Base-by-base conservation (phyloP, 2,329 filamentous ascomycete genomes). In the Colletotrichum lindemuthianum region DNA sequence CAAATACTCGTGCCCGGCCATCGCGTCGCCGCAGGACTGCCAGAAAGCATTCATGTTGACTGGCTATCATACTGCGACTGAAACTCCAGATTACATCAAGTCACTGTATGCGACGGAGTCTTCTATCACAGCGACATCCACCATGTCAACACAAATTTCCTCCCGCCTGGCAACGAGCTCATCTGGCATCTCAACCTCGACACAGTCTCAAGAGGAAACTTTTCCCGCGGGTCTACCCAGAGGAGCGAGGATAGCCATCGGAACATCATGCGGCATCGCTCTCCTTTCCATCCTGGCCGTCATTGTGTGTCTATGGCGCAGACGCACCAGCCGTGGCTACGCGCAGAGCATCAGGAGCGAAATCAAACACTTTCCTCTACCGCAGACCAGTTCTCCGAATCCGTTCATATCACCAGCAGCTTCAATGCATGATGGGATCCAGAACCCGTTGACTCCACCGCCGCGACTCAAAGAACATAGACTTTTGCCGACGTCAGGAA, bases 381-480 rank as follows among this genome's bases (percentile, higher is more conserved):
- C 70, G 2, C 68, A 70, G 2, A 72, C 72, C 56, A 72, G 73
- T n/a, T 80, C 79, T 2, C 77, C 76, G 0, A 79, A 80, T 12
- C 80, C 79, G 2, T 72, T 84, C 0, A 78, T 81, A 47, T 78
- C 81, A 1, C 76, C 81, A 0, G 70, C 74, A 0, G 61, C 70
- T 8, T 77, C 77, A 1, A 67, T 71, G 8, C 51, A 43, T 4
- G n/a, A 68, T 70, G n/a, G 71, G 44, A 47, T 50, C 40, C 43
- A 52, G 8, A 56, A 68, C 2, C 75, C 75, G 0, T 68, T 81
- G 32, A 82, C 79, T 0, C 82, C 84, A 1, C 84, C 84, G 0
- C 78, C 79, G 2, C 78, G 82, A 15, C 77, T 86, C 2, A 76
- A 79, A 55, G 82, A 85, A 54, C 78, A 83, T 6, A 79, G 73